These are phyloP conservation scores for Boehmeria nivea DNA, from an alignment of 306 rosid genomes.

Conservation along the genomic window DNA sequence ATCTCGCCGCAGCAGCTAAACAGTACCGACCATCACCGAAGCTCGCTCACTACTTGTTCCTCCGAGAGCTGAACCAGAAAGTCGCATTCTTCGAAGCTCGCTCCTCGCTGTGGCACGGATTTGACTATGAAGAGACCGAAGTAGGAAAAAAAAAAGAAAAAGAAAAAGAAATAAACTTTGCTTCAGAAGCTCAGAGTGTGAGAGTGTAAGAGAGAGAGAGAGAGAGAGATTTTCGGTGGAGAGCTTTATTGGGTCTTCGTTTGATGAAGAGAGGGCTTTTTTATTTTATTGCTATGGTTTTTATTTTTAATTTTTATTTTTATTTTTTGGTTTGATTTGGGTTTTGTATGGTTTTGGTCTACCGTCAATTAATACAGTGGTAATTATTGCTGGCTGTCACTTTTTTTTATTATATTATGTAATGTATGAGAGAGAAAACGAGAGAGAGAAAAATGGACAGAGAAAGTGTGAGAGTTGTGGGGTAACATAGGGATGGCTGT, in stretches of 20 bases:
- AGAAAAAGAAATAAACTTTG: slow-evolving; percentile 5
- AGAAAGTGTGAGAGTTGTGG: slow-evolving; percentile 16
- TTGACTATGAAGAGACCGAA: slow-evolving; percentile 15
- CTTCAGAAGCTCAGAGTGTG: slow-evolving; percentile 18
- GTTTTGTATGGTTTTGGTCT: slow-evolving; percentile 15
- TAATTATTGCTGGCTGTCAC: slow-evolving; percentile 31
- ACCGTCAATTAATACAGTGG: slow-evolving; percentile 29
- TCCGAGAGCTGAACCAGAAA: slow-evolving; percentile 18
- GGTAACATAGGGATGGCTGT: slow-evolving; percentile 30
- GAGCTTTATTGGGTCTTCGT: slow-evolving; percentile 32
- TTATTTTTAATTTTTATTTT: too few species aligned
- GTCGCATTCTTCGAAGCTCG: slow-evolving; percentile 17
- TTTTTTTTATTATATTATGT: too few species aligned
- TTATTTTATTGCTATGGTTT: too few species aligned
- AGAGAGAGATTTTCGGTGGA: slow-evolving; percentile 13
- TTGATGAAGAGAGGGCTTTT: slow-evolving; percentile 11
- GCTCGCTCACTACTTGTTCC: too few species aligned
- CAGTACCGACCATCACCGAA: not conserved
- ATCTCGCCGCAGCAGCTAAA: not conserved
- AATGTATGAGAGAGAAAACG: too few species aligned
- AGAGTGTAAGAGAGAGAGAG: slow-evolving; percentile 4
- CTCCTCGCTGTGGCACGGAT: slow-evolving; percentile 1
- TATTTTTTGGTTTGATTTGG: not conserved
- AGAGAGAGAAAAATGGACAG: too few species aligned
- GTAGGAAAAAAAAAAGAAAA: not conserved